Conservation (phyloP, 305 asterid genomes). For the Fraxinus angustifolia region DNA sequence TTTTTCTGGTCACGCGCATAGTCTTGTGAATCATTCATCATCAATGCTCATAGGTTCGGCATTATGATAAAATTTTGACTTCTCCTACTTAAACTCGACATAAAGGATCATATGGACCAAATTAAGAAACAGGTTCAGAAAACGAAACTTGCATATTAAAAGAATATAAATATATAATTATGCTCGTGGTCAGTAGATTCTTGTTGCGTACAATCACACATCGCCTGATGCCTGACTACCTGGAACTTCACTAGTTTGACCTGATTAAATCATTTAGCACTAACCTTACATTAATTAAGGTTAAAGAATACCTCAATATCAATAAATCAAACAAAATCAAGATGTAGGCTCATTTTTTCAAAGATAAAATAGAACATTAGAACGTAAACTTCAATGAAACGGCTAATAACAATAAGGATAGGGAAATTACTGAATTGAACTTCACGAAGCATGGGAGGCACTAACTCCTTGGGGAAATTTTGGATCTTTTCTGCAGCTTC, state of each 20-base stretch:
- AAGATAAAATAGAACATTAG: not conserved
- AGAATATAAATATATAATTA: not conserved
- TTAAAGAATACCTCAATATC: not conserved
- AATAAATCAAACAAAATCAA: conserved; percentile 19
- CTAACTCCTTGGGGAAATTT: conserved; percentile 57
- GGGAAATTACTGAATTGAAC: conserved; percentile 73
- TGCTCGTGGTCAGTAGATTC: not conserved
- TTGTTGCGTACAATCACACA: not conserved
- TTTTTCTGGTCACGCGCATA: not conserved
- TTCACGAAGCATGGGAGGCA: conserved; percentile 63
- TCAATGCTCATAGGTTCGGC: not conserved
- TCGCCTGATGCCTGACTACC: not conserved
- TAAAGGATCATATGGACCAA: not conserved
- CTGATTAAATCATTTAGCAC: not conserved
- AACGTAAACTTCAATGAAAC: not conserved
- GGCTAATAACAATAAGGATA: conserved; percentile 8
- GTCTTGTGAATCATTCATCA: not conserved
- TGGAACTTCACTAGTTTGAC: not conserved
- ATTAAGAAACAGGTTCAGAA: not conserved
- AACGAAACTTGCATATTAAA: not conserved
- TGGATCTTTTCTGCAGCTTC: conserved; percentile 55
- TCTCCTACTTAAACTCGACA: not conserved
- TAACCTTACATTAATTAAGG: not conserved
- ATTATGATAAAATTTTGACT: not conserved
- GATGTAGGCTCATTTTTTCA: conserved; percentile 3